Percentiles rank a stretch among this genome's conserved stretches.
Evolutionary conservation across 148 eudicot species (phyloP).

Genomic region (Spergularia bocconei): DNA sequence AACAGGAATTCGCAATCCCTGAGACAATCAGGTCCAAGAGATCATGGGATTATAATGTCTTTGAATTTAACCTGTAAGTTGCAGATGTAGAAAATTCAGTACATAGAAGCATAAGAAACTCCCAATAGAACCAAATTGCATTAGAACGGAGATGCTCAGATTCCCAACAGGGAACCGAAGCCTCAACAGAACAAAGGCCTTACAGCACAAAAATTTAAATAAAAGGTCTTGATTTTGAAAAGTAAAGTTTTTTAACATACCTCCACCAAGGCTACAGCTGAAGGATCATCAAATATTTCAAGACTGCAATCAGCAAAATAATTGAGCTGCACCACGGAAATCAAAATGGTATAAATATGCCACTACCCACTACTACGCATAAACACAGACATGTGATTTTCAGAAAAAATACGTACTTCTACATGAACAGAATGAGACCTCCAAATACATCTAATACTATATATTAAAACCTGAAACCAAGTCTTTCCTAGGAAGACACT

Average conservation of each 20-base stretch:
- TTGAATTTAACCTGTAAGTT: not conserved
- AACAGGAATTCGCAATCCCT: not conserved
- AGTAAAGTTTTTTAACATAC: slow-evolving; percentile 33
- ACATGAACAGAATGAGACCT: not conserved
- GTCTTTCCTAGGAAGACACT: no score
- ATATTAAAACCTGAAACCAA: no score
- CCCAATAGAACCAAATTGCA: not conserved
- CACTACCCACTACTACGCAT: not conserved
- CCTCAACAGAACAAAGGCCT: no score
- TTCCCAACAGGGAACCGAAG: no score
- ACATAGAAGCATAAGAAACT: not conserved
- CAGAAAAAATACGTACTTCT: not conserved
- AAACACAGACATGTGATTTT: slow-evolving; percentile 12
- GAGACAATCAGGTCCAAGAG: not conserved
- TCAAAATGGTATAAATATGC: slow-evolving; percentile 20
- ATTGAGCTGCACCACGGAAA: slow-evolving; percentile 62
- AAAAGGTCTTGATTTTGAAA: not conserved
- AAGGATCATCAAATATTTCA: slow-evolving; percentile 92
- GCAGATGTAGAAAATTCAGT: not conserved
- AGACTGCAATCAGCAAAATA: slow-evolving; percentile 91
- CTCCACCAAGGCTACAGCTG: slow-evolving; percentile 81
- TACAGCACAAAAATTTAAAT: not conserved
- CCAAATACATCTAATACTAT: no score
- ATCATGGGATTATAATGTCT: not conserved
- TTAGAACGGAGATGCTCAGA: not conserved